These are phyloP conservation scores for Xylaria longipes DNA, from an alignment of 495 filamentous ascomycete species.

Conservation along the genomic window DNA sequence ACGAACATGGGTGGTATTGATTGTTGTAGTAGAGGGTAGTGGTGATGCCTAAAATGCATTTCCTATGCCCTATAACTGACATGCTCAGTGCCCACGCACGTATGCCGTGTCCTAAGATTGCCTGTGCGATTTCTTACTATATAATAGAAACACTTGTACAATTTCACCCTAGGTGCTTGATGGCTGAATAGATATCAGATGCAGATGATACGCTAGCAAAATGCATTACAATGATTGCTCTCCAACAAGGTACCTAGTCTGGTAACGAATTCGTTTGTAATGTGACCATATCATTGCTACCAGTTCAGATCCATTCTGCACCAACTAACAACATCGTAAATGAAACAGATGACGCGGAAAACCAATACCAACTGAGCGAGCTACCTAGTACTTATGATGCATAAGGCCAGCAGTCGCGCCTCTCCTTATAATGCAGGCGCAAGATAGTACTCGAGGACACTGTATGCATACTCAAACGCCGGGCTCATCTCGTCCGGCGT, in stretches of 20 bases:
- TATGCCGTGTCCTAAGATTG: background rate
- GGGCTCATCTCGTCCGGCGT: background rate
- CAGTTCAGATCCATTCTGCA: background rate
- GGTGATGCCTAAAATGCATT: background rate
- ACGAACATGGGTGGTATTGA: too few species aligned
- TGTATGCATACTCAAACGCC: slow-evolving; percentile 50
- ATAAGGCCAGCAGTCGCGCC: background rate
- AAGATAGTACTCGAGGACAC: slow-evolving; percentile 54
- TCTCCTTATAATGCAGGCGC: slow-evolving; percentile 44
- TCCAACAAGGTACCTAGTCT: background rate
- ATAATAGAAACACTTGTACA: too few species aligned
- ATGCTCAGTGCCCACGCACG: background rate
- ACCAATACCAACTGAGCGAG: background rate
- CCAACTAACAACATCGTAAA: background rate
- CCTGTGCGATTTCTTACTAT: background rate
- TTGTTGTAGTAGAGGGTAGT: too few species aligned
- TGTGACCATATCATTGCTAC: background rate
- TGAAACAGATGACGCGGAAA: background rate
- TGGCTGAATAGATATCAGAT: too few species aligned
- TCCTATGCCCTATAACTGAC: background rate
- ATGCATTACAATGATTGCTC: background rate
- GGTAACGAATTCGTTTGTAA: background rate
- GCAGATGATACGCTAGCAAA: background rate
- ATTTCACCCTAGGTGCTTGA: too few species aligned
- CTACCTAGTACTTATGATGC: background rate